Evolutionary conservation across 2,329 filamentous ascomycete species (phyloP).

Genomic region (Nannizzia gypsea): DNA sequence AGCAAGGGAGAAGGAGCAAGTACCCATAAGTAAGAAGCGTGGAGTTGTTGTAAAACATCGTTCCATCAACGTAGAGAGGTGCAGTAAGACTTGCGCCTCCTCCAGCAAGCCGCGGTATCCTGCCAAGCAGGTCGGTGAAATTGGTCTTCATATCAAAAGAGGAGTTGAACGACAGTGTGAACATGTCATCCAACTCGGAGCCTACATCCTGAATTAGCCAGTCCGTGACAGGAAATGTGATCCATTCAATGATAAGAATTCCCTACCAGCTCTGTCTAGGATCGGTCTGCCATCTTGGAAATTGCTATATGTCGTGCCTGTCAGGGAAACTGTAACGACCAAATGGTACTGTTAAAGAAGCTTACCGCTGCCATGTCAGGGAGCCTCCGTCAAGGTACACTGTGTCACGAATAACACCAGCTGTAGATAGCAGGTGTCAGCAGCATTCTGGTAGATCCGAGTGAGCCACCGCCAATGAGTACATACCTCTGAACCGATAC

Average conservation of each 20-base stretch:
- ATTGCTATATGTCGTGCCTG: constrained; percentile 22
- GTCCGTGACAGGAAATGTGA: not conserved
- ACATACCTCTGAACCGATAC: constrained; percentile 33
- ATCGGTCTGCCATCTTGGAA: constrained; percentile 35
- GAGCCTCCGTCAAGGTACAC: constrained; percentile 55
- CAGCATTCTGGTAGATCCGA: not conserved
- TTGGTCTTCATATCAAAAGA: constrained; percentile 46
- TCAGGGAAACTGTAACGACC: not conserved
- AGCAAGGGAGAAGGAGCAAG: constrained; percentile 1
- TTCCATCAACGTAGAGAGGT: constrained; percentile 51
- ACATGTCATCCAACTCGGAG: constrained; percentile 27
- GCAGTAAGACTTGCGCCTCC: constrained; percentile 40
- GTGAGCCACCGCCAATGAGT: not conserved
- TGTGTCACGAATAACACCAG: constrained; percentile 47
- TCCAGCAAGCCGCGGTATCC: constrained; percentile 39
- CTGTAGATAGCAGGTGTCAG: constrained; percentile 30
- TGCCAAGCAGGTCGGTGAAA: constrained; percentile 40
- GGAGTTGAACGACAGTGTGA: constrained; percentile 47
- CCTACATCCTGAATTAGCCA: not conserved
- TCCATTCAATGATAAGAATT: constrained; percentile 11
- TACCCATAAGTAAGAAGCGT: constrained; percentile 53
- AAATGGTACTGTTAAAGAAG: constrained; percentile 3
- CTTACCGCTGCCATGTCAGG: constrained; percentile 41
- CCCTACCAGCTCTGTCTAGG: constrained; percentile 32
- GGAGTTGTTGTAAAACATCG: constrained; percentile 52